Base-by-base conservation (phyloP, 495 filamentous ascomycete species). In the Neurospora pannonica region DNA sequence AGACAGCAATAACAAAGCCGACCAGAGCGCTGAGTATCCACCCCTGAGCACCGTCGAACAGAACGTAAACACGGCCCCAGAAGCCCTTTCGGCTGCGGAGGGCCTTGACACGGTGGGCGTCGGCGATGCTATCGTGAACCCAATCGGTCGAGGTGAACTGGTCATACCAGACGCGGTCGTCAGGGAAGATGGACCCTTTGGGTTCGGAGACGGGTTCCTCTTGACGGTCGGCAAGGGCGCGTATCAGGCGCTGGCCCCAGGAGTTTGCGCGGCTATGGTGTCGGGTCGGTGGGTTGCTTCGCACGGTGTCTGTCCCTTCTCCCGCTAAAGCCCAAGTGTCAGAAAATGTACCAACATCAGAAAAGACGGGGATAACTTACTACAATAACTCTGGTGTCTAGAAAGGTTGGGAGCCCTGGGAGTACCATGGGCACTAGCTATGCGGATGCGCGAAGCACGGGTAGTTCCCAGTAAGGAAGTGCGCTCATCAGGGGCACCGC, bases 91-190 rank as follows among this genome's bases (percentile, higher is more conserved):
- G 87, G 75, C 87, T 89, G 62, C 94, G 88, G 37, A 98, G 87
- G 70, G 90, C 90, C 76, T 95, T 97, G 43, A 97, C 89, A 62
- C 96, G 92, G 72, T 92, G 92, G 60, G 94, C 93, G 82, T 99
- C 96, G 78, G 95, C 94, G 75, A 98, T 97, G 81, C 93, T 96
- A 78, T 99, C 96, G 79, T 97, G 94, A 9, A 99, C 96, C 96
- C 95, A 98, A 82, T 99, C 96, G 77, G 95, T 98, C 11, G 93
- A 97, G 7, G 95, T 98, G 82, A 98, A 98, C 82, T 99, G 96
- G 84, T 99, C 95, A 82, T 99, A 99, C 96, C 96, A 99, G 15
- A 96, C 92, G 21, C 96, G 89, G 71, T 99, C 94, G 78, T 99
- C 94, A 37, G 89, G 81, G 71, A 87, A 89, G 17, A 90, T 79